phyloP scores from a whole-genome alignment of 2,329 filamentous ascomycete species.

The Cercospora citrullina region DNA sequence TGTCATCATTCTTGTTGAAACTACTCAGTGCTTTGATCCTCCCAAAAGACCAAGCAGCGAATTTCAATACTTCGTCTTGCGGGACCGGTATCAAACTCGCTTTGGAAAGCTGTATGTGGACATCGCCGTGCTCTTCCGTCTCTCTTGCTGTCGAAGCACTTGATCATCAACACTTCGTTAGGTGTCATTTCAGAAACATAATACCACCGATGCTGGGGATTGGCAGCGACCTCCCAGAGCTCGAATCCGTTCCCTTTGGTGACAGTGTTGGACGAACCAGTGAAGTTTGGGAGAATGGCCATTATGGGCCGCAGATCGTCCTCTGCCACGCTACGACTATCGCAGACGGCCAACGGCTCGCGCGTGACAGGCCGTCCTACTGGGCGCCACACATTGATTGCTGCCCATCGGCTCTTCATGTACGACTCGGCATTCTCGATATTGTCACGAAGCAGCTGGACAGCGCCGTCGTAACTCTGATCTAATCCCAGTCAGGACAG shows the following conservation, averaged over 20 bases:
- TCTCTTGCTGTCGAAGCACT: conserved; percentile 12
- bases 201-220: conserved; percentile 11
- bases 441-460: conserved; percentile 7
- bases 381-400: conserved; percentile 12
- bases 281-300: background rate
- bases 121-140: conserved; percentile 9
- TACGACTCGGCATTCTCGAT: background rate
- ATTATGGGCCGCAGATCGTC: background rate
- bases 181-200: conserved; percentile 7
- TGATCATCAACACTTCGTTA: conserved; percentile 10
- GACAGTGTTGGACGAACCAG: background rate
- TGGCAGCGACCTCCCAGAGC: conserved; percentile 9
- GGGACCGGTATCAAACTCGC: background rate
- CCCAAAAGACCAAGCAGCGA: conserved; percentile 9
- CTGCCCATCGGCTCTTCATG: conserved; percentile 1
- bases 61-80: conserved; percentile 10
- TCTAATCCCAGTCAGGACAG: background rate
- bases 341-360: conserved; percentile 9
- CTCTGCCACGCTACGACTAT: conserved; percentile 6
- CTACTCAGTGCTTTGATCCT: conserved; percentile 5
- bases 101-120: conserved; percentile 9
- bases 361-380: background rate
- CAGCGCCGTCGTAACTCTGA: background rate
- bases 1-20: background rate
- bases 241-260: background rate